These are phyloP conservation scores for Starmerella stigmatis DNA, from an alignment of 805 yeast species.

Conservation along the genomic window DNA sequence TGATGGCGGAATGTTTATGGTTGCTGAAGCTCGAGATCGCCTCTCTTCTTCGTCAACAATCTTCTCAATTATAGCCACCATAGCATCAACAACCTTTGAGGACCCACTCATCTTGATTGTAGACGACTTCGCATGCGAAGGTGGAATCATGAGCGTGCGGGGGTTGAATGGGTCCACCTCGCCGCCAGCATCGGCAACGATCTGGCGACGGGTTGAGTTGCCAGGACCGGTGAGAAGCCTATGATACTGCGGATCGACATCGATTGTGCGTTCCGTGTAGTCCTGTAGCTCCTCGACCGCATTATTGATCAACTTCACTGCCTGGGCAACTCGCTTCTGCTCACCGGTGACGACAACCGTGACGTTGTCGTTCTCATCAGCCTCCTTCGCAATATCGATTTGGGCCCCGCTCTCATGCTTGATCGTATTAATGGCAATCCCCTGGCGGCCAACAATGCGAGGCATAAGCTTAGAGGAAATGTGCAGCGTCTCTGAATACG, in stretches of 20 bases:
- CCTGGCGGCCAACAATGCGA: slow-evolving; percentile 79
- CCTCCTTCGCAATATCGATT: slow-evolving; percentile 38
- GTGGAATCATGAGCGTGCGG: slow-evolving; percentile 57
- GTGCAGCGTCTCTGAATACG: slow-evolving; percentile 49
- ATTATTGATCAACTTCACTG: slow-evolving; percentile 49
- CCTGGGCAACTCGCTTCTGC: slow-evolving; percentile 60
- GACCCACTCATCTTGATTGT: slow-evolving; percentile 60
- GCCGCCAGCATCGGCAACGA: slow-evolving; percentile 72
- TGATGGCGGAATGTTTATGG: slow-evolving; percentile 49
- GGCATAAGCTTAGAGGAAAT: slow-evolving; percentile 71
- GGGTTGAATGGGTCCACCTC: slow-evolving; percentile 36
- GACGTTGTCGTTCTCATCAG: slow-evolving; percentile 39
- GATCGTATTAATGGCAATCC: slow-evolving; percentile 73
- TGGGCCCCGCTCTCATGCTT: slow-evolving; percentile 52
- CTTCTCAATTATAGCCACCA: slow-evolving; percentile 49
- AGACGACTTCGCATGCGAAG: slow-evolving; percentile 40
- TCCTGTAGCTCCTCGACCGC: slow-evolving; percentile 60
- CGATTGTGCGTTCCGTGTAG: slow-evolving; percentile 44
- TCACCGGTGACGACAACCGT: slow-evolving; percentile 71
- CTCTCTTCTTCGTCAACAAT: slow-evolving; percentile 45
- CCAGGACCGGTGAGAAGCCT: slow-evolving; percentile 67
- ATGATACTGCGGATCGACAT: slow-evolving; percentile 65
- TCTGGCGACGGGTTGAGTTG: slow-evolving; percentile 63
- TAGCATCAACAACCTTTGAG: slow-evolving; percentile 56
- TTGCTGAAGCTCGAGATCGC: slow-evolving; percentile 21